A percentile compares a stretch with the other conserved stretches of the same genome.
Evolutionary conservation across 768 basidiomycete species (phyloP).

Genomic region (Leucocoprinus sp.): DNA sequence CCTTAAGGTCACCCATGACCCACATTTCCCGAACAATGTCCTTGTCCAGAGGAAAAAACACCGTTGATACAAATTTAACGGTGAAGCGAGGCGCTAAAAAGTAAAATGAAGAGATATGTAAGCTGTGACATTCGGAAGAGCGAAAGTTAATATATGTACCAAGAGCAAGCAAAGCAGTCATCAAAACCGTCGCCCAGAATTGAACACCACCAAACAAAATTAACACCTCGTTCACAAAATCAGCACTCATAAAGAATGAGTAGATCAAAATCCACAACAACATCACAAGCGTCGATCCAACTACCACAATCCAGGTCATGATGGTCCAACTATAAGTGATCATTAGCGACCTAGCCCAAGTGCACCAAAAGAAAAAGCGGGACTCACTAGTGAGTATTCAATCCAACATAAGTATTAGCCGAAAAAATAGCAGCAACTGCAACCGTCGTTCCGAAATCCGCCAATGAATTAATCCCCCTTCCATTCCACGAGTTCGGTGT

Average conservation of each 20-base stretch:
- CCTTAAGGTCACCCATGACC: constrained; percentile 78
- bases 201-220: constrained; percentile 70
- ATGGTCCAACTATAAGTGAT: constrained; percentile 57
- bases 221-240: constrained; percentile 66
- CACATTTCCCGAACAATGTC: constrained; percentile 91
- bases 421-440: constrained; percentile 81
- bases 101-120: constrained; percentile 4
- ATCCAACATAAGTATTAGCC: constrained; percentile 84
- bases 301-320: constrained; percentile 75
- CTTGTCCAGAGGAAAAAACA: constrained; percentile 77
- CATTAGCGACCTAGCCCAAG: constrained; percentile 16
- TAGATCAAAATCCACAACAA: constrained; percentile 84
- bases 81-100: constrained; percentile 71
- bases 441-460: constrained; percentile 90
- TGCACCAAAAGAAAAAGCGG: constrained; percentile 15
- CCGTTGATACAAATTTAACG: constrained; percentile 58
- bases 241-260: constrained; percentile 65
- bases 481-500: constrained; percentile 69
- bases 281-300: constrained; percentile 78
- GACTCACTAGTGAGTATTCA: constrained; percentile 85
- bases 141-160: no score
- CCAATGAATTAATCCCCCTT: constrained; percentile 64
- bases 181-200: constrained; percentile 76
- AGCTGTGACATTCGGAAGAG: no score
- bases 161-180: constrained; percentile 64